Evolutionary conservation across 306 rosid species (phyloP), one percentile per base, ranked within the genome.

Genomic region (Trifolium repens): DNA sequence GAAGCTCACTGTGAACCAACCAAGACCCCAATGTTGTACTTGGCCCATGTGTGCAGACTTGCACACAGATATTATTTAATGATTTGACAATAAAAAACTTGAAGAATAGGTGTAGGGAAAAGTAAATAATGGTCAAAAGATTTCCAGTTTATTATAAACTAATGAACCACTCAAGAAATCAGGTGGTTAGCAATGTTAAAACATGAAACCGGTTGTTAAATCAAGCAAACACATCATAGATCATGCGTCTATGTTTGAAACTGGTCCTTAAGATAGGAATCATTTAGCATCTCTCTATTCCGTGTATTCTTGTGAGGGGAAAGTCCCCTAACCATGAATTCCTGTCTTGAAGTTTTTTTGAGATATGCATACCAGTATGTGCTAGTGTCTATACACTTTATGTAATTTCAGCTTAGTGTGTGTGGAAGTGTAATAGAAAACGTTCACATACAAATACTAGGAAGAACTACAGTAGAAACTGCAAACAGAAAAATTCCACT

Each of bases 1-100:
- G 66, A 59, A 19, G 59, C 63, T 46, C 61, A 73, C 13, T 24
- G 64, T 10, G 70, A 79, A 71, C 52, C 72, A 83, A 53, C 40
- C 67, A 75, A 71, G 73, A 74, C 68, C 49, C 67, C 27, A 62
- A 65, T 69, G 24, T 16, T 12, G 47, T 43, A 62, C 44, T 82
- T 73, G 73, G 37, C 42, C 27, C 15, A 68, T 35, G 52, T 57
- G 43, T 22, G 43, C 17, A 50, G 63, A 53, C 17, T 75, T 44
- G 43, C 5, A 52, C 35, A 63, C 42, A 42, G 5, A 60, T 54
- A 71, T 43, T 32, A 60, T 76, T 49, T 43, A 76, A 42, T 46
- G 58, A 74, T 63, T 55, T 57, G 67, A 39, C 43, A 66, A 43
- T 14, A 63, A 52, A 67, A 37, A 63, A 61, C 57, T 43, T 74